These are phyloP conservation scores for Ochetophila trinervis DNA, from an alignment of 306 rosid species.

Conservation along the genomic window DNA sequence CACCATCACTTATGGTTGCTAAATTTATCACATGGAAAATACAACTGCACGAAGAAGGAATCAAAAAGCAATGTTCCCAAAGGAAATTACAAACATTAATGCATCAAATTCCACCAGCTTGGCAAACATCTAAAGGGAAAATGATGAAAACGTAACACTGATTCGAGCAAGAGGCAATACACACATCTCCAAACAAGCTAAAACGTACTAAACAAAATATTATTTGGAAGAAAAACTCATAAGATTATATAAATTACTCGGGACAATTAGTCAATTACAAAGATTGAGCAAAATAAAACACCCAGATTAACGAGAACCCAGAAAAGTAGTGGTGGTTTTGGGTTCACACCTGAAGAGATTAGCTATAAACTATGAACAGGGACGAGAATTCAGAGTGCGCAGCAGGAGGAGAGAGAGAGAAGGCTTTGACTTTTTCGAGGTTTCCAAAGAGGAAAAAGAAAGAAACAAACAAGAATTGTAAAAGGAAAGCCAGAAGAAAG, in stretches of 20 bases:
- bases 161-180: not conserved
- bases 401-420: not conserved
- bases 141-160: not conserved
- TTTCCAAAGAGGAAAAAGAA: conserved; percentile 5
- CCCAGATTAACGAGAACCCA: not conserved
- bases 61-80: not conserved
- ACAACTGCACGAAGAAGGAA: not conserved
- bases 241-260: not conserved
- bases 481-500: conserved; percentile 4
- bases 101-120: not conserved
- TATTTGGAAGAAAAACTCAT: not conserved
- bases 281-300: conserved; percentile 3
- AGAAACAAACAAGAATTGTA: not conserved
- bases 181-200: not conserved
- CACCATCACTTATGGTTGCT: too few species aligned
- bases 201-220: not conserved
- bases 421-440: conserved; percentile 8
- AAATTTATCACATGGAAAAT: too few species aligned
- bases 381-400: not conserved
- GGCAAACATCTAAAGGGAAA: not conserved
- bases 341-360: conserved; percentile 26
- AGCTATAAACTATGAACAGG: not conserved
- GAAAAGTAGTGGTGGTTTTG: not conserved
- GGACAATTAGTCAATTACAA: not conserved
- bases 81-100: not conserved